Conservation (phyloP, 2,329 filamentous ascomycete genomes). For the Magnaporthiopsis incrustans region DNA sequence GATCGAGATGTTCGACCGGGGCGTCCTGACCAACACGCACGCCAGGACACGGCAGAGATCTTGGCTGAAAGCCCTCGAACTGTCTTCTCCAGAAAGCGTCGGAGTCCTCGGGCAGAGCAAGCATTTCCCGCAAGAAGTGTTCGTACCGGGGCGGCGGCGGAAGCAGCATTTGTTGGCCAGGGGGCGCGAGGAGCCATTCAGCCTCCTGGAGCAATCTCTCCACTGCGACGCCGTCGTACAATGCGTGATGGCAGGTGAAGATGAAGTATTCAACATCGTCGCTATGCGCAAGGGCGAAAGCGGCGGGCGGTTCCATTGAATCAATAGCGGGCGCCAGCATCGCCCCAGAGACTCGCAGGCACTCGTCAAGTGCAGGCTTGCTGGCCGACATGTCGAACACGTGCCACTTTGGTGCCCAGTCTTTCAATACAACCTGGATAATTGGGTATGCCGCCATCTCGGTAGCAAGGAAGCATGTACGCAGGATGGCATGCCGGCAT, state of each 20-base stretch:
- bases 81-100: slow-evolving; percentile 59
- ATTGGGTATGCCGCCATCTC: slow-evolving; percentile 53
- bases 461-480: slow-evolving; percentile 67
- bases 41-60: slow-evolving; percentile 9
- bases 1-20: slow-evolving; percentile 16
- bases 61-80: slow-evolving; percentile 41
- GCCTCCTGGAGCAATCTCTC: slow-evolving; percentile 61
- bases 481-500: slow-evolving; percentile 63
- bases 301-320: slow-evolving; percentile 35
- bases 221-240: slow-evolving; percentile 82
- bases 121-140: slow-evolving; percentile 54
- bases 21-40: neutral
- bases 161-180: slow-evolving; percentile 31
- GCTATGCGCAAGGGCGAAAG: slow-evolving; percentile 32
- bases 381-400: slow-evolving; percentile 20
- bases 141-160: slow-evolving; percentile 46
- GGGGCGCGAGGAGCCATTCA: slow-evolving; percentile 42
- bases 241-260: slow-evolving; percentile 63
- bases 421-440: slow-evolving; percentile 60
- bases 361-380: slow-evolving; percentile 22
- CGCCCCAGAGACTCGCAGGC: slow-evolving; percentile 31
- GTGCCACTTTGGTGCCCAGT: slow-evolving; percentile 34
- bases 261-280: slow-evolving; percentile 24
- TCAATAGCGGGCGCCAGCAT: slow-evolving; percentile 33
- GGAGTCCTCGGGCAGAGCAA: slow-evolving; percentile 36